phyloP scores from a whole-genome alignment of 768 basidiomycete genomes.

The Amyloporia xantha region DNA sequence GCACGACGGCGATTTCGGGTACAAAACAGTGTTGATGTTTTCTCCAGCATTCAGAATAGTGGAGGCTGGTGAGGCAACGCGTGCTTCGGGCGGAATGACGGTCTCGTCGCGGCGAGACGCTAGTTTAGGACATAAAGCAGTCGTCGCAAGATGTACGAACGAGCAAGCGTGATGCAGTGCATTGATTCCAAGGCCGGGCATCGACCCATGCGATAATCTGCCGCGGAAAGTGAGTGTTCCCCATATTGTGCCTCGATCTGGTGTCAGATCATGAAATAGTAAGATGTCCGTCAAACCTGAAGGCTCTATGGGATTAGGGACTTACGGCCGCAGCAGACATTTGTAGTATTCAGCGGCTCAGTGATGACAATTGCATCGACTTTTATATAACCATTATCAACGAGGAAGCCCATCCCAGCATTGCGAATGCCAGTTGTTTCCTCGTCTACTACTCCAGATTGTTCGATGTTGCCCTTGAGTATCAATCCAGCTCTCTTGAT shows the following conservation, averaged over 20 bases:
- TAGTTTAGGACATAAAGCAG: not conserved
- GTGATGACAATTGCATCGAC: conserved; percentile 6
- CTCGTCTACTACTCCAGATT: conserved; percentile 5
- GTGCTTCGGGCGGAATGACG: conserved; percentile 5
- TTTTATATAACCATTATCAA: conserved; percentile 3
- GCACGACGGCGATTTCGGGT: not conserved
- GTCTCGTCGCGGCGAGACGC: not conserved
- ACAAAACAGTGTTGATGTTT: conserved; percentile 7
- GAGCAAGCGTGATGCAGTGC: conserved; percentile 4
- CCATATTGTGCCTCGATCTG: conserved; percentile 6
- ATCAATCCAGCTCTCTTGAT: conserved; percentile 3
- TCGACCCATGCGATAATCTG: conserved; percentile 1
- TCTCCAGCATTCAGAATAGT: not conserved
- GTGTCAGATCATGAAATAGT: no score
- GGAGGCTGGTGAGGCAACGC: not conserved
- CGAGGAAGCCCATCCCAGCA: conserved; percentile 6
- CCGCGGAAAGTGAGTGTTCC: conserved; percentile 6
- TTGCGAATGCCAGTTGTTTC: conserved; percentile 5
- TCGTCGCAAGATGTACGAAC: conserved; percentile 3
- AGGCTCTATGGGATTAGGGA: no score
- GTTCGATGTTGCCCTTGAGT: conserved; percentile 4
- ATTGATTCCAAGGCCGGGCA: conserved; percentile 6
- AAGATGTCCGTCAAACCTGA: no score
- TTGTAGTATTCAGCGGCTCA: conserved; percentile 5
- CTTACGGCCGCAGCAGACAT: conserved; percentile 6